These are phyloP conservation scores for Orobanche coerulescens DNA, from an alignment of 257 asterid species.

Conservation along the genomic window DNA sequence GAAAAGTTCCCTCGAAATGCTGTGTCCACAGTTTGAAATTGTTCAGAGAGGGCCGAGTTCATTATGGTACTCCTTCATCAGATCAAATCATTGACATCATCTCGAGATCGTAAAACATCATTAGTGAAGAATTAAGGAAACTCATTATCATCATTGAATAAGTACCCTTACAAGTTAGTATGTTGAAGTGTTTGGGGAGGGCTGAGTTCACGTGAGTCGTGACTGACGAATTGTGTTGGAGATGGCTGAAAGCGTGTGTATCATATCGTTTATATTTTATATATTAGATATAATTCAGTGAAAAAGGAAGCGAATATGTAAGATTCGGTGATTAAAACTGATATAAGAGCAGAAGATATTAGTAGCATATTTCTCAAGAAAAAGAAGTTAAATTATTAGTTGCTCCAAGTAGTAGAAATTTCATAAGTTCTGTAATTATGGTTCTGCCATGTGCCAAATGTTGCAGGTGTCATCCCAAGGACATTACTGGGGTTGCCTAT, in stretches of 20 bases:
- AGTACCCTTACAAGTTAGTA: neutral
- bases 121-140: neutral
- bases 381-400: neutral
- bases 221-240: no score
- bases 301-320: neutral
- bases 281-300: no score
- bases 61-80: neutral
- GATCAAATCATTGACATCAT: neutral
- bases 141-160: neutral
- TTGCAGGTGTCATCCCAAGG: conserved; percentile 76
- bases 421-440: neutral
- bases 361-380: neutral
- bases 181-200: neutral
- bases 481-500: conserved; percentile 66
- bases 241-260: no score
- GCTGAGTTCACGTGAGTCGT: neutral
- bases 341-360: neutral
- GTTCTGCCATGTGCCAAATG: neutral
- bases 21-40: neutral
- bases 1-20: neutral
- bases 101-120: neutral
- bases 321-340: neutral
- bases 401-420: neutral
- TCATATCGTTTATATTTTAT: no score
- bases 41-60: neutral